Conservation (phyloP, 805 yeast species). For the Spencermartinsiella europaea region DNA sequence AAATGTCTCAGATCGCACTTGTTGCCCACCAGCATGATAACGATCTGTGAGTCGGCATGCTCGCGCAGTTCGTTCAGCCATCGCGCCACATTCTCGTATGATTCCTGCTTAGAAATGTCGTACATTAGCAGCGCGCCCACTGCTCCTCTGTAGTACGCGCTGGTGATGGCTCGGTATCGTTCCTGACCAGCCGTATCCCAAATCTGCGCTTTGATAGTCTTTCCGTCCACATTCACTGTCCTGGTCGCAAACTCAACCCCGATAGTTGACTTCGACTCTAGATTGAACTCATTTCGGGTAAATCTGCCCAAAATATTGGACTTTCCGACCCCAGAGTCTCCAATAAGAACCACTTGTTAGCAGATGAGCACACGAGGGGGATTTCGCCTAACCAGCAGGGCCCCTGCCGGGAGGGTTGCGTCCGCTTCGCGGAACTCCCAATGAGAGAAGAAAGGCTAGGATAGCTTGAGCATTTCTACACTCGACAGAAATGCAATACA, state of each 20-base stretch:
- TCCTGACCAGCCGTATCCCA: slow-evolving; percentile 99
- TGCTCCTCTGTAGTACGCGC: slow-evolving; percentile 97
- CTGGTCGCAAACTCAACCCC: slow-evolving; percentile 98
- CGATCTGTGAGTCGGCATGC: slow-evolving; percentile 95
- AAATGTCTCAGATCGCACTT: slow-evolving; percentile 91
- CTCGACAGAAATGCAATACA: no score
- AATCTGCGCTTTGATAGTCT: slow-evolving; percentile 92
- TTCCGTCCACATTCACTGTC: slow-evolving; percentile 90
- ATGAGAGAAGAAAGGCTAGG: no score
- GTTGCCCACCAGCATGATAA: slow-evolving; percentile 94
- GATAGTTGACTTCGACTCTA: slow-evolving; percentile 89
- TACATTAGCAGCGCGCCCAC: slow-evolving; percentile 95
- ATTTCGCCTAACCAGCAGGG: not conserved
- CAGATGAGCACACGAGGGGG: not conserved
- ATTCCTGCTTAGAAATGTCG: slow-evolving; percentile 92
- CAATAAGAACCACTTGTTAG: slow-evolving; percentile 73
- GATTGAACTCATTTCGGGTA: slow-evolving; percentile 92
- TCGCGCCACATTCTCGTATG: slow-evolving; percentile 81
- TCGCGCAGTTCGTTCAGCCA: slow-evolving; percentile 93
- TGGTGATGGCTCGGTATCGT: slow-evolving; percentile 94
- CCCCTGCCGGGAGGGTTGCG: no score
- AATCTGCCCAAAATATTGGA: slow-evolving; percentile 89
- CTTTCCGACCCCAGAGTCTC: slow-evolving; percentile 97
- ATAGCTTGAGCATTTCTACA: no score
- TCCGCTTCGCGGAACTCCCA: no score